These are phyloP conservation scores for Beta vulgaris DNA, from an alignment of 148 eudicot genomes.

Conservation along the genomic window DNA sequence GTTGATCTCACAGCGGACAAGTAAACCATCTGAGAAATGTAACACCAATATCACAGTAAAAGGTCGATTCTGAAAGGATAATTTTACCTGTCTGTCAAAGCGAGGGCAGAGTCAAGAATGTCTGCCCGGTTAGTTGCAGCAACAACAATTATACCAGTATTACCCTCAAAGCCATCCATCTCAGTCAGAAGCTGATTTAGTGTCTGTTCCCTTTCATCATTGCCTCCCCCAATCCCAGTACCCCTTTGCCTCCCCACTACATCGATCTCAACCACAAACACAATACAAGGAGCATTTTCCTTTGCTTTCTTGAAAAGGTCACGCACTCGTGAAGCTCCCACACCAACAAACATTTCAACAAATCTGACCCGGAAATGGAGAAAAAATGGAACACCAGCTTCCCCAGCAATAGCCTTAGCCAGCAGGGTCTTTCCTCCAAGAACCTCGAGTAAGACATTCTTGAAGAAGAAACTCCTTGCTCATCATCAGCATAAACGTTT, in stretches of 20 bases:
- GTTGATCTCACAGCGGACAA: not conserved
- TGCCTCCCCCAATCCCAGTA: slow-evolving; percentile 97
- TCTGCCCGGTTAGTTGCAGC: slow-evolving; percentile 98
- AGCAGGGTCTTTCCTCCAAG: slow-evolving; percentile 90
- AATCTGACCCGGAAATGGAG: slow-evolving; percentile 94
- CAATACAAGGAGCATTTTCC: slow-evolving; percentile 98
- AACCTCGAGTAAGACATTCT: slow-evolving; percentile 98
- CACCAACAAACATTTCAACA: slow-evolving; percentile 99
- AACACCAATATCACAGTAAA: not conserved
- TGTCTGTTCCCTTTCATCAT: slow-evolving; percentile 97
- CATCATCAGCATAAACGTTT: slow-evolving; percentile 89
- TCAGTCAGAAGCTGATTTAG: slow-evolving; percentile 96
- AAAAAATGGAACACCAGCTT: slow-evolving; percentile 99
- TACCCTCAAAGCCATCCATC: slow-evolving; percentile 99
- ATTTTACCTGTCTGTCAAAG: slow-evolving; percentile 87
- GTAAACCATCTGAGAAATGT: not conserved
- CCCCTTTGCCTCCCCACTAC: slow-evolving; percentile 99
- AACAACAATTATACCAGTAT: slow-evolving; percentile 91
- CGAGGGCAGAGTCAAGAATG: slow-evolving; percentile 97
- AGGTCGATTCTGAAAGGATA: not conserved
- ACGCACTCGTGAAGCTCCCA: slow-evolving; percentile 96
- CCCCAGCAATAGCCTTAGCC: slow-evolving; percentile 98
- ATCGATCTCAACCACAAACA: slow-evolving; percentile 99
- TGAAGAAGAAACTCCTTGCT: slow-evolving; percentile 92
- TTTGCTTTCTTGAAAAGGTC: slow-evolving; percentile 98